These are phyloP conservation scores for Penicillium hesseltinei DNA, from an alignment of 2,329 filamentous ascomycete genomes.

Conservation along the genomic window DNA sequence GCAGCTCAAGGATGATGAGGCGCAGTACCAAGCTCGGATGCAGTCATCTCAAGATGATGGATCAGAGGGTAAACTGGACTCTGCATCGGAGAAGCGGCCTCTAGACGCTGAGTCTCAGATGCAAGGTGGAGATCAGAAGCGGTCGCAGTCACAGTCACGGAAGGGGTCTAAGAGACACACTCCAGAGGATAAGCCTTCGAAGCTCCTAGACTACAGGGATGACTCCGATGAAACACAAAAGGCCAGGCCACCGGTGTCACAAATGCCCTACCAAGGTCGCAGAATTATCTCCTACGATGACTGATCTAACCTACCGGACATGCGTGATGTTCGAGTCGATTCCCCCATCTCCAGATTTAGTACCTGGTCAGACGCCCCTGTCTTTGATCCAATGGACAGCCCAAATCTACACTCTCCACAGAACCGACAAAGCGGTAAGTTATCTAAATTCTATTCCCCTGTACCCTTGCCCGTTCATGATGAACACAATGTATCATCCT, in stretches of 20 bases:
- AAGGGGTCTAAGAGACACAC: neutral
- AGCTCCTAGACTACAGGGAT: conserved; percentile 50
- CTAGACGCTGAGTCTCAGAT: neutral
- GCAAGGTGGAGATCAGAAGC: neutral
- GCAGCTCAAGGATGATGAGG: conserved; percentile 35
- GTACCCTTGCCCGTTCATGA: conserved; percentile 54
- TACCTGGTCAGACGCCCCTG: neutral
- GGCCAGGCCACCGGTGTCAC: neutral
- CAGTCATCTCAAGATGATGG: neutral
- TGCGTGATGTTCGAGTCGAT: neutral
- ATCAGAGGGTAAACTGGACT: neutral
- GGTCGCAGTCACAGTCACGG: neutral
- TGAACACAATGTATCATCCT: conserved; percentile 91
- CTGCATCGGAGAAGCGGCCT: neutral
- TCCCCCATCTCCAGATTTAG: neutral
- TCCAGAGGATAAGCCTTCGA: conserved; percentile 22
- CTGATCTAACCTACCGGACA: conserved; percentile 16
- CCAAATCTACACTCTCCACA: too few relatives aligned
- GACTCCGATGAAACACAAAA: neutral
- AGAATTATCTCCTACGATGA: conserved; percentile 40
- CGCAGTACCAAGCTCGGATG: conserved; percentile 18
- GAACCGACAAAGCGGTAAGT: conserved; percentile 11
- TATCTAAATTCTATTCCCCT: conserved; percentile 2
- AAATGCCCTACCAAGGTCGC: conserved; percentile 26
- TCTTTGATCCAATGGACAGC: neutral